Conservation (phyloP, 1,284 basidiomycete genomes). For the Cryptococcus depauperatus region DNA sequence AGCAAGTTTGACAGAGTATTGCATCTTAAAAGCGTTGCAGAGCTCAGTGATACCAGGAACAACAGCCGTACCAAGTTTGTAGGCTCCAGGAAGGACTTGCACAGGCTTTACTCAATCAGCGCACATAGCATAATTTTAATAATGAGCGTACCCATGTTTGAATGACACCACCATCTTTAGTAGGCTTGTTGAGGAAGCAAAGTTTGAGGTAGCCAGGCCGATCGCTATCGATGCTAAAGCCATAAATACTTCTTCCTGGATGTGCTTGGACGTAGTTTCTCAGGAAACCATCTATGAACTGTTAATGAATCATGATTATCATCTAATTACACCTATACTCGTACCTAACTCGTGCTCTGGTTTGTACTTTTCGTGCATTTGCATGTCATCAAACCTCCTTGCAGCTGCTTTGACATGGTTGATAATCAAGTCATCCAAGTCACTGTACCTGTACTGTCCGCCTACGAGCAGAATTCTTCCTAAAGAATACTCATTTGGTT, state of each 20-base stretch:
- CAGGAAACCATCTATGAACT: constrained; percentile 64
- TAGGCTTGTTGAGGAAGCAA: constrained; percentile 83
- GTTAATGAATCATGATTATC: background rate
- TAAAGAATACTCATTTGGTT: constrained; percentile 60
- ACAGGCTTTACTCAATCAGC: constrained; percentile 56
- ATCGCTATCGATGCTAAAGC: constrained; percentile 84
- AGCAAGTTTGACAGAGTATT: constrained; percentile 48
- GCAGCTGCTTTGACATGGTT: constrained; percentile 94
- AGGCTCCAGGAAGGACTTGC: constrained; percentile 80
- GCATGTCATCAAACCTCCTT: constrained; percentile 87
- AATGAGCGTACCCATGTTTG: constrained; percentile 69
- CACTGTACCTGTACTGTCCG: constrained; percentile 73
- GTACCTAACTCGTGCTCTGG: constrained; percentile 85
- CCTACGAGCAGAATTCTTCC: constrained; percentile 69
- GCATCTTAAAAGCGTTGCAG: constrained; percentile 91
- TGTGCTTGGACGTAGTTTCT: constrained; percentile 88
- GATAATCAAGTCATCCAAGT: constrained; percentile 95
- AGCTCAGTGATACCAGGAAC: constrained; percentile 83
- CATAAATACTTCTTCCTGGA: constrained; percentile 89
- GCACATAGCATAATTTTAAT: background rate
- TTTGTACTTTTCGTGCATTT: constrained; percentile 93
- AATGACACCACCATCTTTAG: constrained; percentile 51
- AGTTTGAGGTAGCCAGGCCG: constrained; percentile 88
- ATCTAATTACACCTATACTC: constrained; percentile 41
- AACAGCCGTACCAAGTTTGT: constrained; percentile 76